Conservation (phyloP, 495 filamentous ascomycete genomes). For the Xylaria flabelliformis region DNA sequence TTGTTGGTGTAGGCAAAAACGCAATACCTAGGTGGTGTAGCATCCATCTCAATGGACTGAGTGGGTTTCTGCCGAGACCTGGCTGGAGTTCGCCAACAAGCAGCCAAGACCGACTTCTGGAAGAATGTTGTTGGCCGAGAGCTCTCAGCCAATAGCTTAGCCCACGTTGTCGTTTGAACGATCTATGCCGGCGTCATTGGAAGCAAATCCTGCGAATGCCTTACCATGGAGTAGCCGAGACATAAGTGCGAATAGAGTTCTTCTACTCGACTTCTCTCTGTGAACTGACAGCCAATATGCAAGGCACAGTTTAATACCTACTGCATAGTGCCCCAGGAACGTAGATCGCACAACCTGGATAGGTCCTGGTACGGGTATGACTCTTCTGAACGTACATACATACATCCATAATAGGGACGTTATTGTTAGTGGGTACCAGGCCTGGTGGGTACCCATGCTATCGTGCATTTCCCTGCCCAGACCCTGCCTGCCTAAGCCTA, state of each 20-base stretch:
- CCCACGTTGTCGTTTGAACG: constrained; percentile 9
- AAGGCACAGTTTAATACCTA: neutral
- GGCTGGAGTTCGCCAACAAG: constrained; percentile 3
- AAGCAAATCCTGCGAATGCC: constrained; percentile 7
- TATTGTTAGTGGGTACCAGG: neutral
- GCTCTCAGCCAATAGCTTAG: constrained; percentile 18
- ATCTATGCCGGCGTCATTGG: neutral
- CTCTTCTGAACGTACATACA: neutral
- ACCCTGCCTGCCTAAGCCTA: neutral
- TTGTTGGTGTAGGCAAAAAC: too few species aligned
- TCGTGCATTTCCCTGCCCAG: neutral
- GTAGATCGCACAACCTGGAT: constrained; percentile 3
- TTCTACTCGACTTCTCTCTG: neutral
- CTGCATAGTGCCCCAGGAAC: neutral
- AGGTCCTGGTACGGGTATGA: constrained; percentile 1
- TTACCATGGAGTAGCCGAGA: neutral
- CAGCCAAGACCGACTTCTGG: constrained; percentile 17
- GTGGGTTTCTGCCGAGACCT: constrained; percentile 16
- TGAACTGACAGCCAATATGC: neutral
- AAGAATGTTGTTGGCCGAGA: neutral
- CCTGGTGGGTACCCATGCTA: neutral
- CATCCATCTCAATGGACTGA: neutral
- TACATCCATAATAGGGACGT: neutral
- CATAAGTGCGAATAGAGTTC: neutral
- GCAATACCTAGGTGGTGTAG: neutral